Conservation (phyloP, 192 early-diverging fungal species). For the Backusella westeae region DNA sequence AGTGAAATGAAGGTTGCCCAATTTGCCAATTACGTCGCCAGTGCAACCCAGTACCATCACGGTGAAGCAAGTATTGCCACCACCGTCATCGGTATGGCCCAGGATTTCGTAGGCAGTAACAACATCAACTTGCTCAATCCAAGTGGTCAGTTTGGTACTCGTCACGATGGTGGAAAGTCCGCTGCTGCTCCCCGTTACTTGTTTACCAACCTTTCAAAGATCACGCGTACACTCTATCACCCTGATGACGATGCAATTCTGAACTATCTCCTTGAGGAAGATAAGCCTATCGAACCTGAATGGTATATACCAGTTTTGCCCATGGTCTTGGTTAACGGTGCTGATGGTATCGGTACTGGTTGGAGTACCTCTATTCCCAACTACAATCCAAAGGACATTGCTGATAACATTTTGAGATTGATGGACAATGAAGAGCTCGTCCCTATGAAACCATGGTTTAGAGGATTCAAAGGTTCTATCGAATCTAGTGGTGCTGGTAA, state of each 20-base stretch:
- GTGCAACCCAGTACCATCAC: constrained; percentile 93
- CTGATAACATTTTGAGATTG: constrained; percentile 76
- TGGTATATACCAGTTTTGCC: constrained; percentile 95
- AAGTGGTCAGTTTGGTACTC: constrained; percentile 89
- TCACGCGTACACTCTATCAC: constrained; percentile 78
- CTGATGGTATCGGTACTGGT: constrained; percentile 94
- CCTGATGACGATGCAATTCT: constrained; percentile 82
- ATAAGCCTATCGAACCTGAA: constrained; percentile 87
- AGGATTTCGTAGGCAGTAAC: constrained; percentile 95
- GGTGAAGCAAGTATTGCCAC: constrained; percentile 81
- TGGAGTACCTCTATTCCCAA: constrained; percentile 83
- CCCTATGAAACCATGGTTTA: constrained; percentile 91
- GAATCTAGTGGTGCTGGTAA: constrained; percentile 49
- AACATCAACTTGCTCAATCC: constrained; percentile 87
- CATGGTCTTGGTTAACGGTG: constrained; percentile 92
- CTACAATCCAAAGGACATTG: constrained; percentile 86
- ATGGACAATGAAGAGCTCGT: constrained; percentile 72
- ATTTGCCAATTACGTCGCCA: constrained; percentile 85
- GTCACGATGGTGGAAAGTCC: constrained; percentile 88
- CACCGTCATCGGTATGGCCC: constrained; percentile 92
- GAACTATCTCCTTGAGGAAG: constrained; percentile 85
- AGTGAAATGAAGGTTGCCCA: constrained; percentile 88
- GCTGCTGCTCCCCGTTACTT: constrained; percentile 98
- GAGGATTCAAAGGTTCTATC: constrained; percentile 86
- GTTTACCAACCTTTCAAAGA: constrained; percentile 68